phyloP scores from a whole-genome alignment of 495 filamentous ascomycete species.

The Talaromyces wortmannii region DNA sequence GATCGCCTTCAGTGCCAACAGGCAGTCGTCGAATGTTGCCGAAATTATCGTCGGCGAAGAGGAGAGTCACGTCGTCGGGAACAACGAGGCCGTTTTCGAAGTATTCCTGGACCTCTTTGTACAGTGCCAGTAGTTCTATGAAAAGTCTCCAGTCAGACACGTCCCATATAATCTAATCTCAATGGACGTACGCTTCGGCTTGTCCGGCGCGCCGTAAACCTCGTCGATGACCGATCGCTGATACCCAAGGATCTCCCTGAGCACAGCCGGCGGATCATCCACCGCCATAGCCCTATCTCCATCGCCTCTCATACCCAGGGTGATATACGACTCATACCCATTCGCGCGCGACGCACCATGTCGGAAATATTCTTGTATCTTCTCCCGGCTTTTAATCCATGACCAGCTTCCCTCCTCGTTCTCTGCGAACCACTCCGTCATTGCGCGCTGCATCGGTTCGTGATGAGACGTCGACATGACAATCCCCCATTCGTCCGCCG shows the following conservation, averaged over 20 bases:
- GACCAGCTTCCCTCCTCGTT: conserved; percentile 57
- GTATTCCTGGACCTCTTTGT: conserved; percentile 66
- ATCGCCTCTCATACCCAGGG: conserved; percentile 67
- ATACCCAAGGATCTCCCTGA: not conserved
- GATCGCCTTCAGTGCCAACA: conserved; percentile 48
- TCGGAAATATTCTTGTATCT: conserved; percentile 59
- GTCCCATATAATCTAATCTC: too few relatives aligned
- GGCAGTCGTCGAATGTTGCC: conserved; percentile 63
- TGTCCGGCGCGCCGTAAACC: not conserved
- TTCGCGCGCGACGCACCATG: conserved; percentile 59
- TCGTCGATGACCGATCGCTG: not conserved
- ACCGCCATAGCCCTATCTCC: conserved; percentile 48
- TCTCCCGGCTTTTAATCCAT: conserved; percentile 58
- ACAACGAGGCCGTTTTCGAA: conserved; percentile 57
- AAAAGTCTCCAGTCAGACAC: too few relatives aligned
- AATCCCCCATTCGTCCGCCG: conserved; percentile 66
- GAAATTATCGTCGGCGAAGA: conserved; percentile 76
- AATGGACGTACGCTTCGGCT: not conserved
- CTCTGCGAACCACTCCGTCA: conserved; percentile 52
- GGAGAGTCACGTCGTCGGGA: conserved; percentile 65
- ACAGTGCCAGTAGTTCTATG: conserved; percentile 27
- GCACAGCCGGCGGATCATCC: not conserved
- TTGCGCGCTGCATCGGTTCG: conserved; percentile 59
- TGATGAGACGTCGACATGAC: conserved; percentile 68
- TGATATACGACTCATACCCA: conserved; percentile 58